These are phyloP conservation scores for Blastocystis sp. DNA, from an alignment of 352 stramenopile species.

Conservation along the genomic window DNA sequence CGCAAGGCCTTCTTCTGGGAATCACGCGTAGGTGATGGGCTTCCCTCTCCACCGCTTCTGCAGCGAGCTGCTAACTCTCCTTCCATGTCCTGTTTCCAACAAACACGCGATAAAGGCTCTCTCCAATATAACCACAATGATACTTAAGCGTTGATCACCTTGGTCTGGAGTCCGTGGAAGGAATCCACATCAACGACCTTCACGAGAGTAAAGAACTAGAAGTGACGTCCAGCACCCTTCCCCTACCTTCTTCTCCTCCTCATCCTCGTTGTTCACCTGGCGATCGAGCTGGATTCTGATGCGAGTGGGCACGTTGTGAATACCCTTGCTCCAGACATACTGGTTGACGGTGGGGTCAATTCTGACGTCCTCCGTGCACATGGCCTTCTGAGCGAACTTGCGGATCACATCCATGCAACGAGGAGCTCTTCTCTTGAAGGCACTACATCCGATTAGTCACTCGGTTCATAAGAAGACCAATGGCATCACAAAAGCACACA, in stretches of 20 bases:
- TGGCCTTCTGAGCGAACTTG: conserved; percentile 91
- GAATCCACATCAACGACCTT: conserved; percentile 64
- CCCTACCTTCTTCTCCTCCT: conserved; percentile 88
- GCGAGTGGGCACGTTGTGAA: conserved; percentile 93
- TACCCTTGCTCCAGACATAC: conserved; percentile 92
- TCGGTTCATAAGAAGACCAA: conserved; percentile 67
- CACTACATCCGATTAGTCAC: conserved; percentile 73
- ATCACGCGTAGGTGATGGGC: conserved; percentile 71
- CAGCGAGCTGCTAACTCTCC: conserved; percentile 3
- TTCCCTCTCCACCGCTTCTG: conserved; percentile 66
- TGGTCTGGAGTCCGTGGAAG: conserved; percentile 70
- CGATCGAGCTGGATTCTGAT: conserved; percentile 92
- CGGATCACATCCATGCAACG: conserved; percentile 93
- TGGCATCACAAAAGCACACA: conserved; percentile 70
- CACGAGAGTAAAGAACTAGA: conserved; percentile 68
- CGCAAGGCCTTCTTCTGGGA: conserved; percentile 83
- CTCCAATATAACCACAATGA: conserved; percentile 9
- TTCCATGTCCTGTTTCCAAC: not conserved
- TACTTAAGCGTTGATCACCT: conserved; percentile 46
- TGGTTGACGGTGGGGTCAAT: conserved; percentile 94
- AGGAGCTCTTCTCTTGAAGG: conserved; percentile 95
- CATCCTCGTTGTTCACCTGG: conserved; percentile 97
- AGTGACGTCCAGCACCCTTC: not conserved
- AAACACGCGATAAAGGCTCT: conserved; percentile 27
- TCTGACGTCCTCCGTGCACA: conserved; percentile 93